Conservation (phyloP, 2,329 filamentous ascomycete genomes). For the Ascochyta rabiei region DNA sequence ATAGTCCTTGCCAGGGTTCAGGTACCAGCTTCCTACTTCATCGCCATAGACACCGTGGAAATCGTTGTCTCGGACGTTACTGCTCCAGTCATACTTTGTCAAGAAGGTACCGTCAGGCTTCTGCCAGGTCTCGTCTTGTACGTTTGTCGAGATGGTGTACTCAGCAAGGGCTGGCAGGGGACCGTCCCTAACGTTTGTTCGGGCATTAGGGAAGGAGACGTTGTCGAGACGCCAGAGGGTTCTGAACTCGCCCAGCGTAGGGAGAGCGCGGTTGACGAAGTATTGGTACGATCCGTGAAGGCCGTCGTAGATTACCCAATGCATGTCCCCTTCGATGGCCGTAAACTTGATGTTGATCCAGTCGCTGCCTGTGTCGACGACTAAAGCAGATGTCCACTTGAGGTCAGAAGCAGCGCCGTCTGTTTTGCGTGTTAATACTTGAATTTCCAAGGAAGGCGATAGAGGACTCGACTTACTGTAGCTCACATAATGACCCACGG, state of each 20-base stretch:
- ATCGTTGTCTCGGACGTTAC: constrained; percentile 49
- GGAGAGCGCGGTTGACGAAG: constrained; percentile 58
- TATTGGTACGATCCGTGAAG: constrained; percentile 63
- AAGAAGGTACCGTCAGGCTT: constrained; percentile 56
- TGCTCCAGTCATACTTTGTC: constrained; percentile 59
- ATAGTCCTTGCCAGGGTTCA: constrained; percentile 58
- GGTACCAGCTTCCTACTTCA: constrained; percentile 59
- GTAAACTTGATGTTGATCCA: constrained; percentile 58
- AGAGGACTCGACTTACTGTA: constrained; percentile 45
- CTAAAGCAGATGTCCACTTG: constrained; percentile 55
- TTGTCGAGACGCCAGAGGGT: constrained; percentile 60
- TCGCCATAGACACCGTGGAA: constrained; percentile 60
- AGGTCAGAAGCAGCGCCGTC: constrained; percentile 57
- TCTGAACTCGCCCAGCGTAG: constrained; percentile 57
- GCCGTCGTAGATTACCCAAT: constrained; percentile 59
- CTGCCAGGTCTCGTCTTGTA: constrained; percentile 62
- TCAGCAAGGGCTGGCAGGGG: constrained; percentile 53
- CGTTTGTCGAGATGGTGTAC: constrained; percentile 54
- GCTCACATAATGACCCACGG: constrained; percentile 54
- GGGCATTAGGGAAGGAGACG: constrained; percentile 54
- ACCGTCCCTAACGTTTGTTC: constrained; percentile 55
- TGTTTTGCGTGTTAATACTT: constrained; percentile 34
- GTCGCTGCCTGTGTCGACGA: constrained; percentile 50
- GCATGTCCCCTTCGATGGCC: constrained; percentile 56
- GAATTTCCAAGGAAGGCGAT: not conserved